phyloP scores from a whole-genome alignment of 2,329 filamentous ascomycete genomes.

The Canariomyces notabilis region DNA sequence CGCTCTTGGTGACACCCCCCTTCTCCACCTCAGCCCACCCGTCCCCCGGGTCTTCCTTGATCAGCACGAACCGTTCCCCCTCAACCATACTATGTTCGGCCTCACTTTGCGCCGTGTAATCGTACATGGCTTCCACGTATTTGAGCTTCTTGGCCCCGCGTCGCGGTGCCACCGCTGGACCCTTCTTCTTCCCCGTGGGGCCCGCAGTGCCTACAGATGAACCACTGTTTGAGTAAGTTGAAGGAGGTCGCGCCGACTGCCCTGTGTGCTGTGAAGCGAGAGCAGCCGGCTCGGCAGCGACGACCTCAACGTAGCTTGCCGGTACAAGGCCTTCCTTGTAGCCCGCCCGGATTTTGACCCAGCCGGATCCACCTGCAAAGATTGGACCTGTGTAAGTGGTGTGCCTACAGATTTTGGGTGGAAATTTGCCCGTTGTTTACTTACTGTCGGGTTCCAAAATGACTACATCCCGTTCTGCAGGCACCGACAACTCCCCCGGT shows the following conservation, averaged over 20 bases:
- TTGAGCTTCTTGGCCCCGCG: slow-evolving; percentile 89
- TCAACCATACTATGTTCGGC: slow-evolving; percentile 85
- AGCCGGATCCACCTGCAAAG: slow-evolving; percentile 74
- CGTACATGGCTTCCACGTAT: slow-evolving; percentile 90
- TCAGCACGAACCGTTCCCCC: slow-evolving; percentile 85
- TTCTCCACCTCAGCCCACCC: slow-evolving; percentile 97
- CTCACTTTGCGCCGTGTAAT: slow-evolving; percentile 81
- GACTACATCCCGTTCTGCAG: slow-evolving; percentile 71
- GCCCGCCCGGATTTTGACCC: slow-evolving; percentile 76
- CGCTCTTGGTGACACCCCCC: slow-evolving; percentile 78
- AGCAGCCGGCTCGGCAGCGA: slow-evolving; percentile 41
- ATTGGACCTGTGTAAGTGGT: slow-evolving; percentile 28
- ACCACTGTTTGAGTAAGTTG: slow-evolving; percentile 72
- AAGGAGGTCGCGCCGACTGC: slow-evolving; percentile 58
- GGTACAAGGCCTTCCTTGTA: slow-evolving; percentile 81
- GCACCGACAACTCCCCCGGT: slow-evolving; percentile 74
- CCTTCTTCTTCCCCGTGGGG: slow-evolving; percentile 66
- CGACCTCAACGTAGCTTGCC: slow-evolving; percentile 73
- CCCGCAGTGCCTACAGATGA: slow-evolving; percentile 53
- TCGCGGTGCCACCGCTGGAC: slow-evolving; percentile 83
- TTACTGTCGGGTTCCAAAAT: slow-evolving; percentile 85
- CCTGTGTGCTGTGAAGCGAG: slow-evolving; percentile 43
- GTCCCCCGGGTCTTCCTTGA: slow-evolving; percentile 83
- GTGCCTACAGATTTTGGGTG: not conserved
- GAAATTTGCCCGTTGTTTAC: too few relatives aligned